Percentiles rank a stretch among this genome's conserved stretches.
Conservation (phyloP, 2,329 filamentous ascomycete genomes). For the Pyrenophora tritici-repentis region DNA sequence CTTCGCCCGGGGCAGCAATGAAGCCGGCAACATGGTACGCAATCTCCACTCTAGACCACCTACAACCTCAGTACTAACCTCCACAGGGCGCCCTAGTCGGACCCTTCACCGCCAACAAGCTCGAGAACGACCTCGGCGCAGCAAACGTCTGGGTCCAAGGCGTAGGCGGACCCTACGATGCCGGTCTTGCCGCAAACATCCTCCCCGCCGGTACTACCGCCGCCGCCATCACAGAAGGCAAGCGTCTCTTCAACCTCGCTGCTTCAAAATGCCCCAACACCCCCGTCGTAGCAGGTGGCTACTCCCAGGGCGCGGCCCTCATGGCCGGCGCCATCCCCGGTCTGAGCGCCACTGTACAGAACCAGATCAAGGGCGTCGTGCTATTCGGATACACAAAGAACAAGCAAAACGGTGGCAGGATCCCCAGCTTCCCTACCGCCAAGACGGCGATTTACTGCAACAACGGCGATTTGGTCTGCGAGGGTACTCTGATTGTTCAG, state of each 20-base stretch:
- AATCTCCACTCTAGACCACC: background rate
- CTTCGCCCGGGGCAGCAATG: slow-evolving; percentile 23
- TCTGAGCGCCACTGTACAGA: slow-evolving; percentile 31
- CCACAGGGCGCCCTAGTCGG: slow-evolving; percentile 1
- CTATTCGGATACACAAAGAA: slow-evolving; percentile 49
- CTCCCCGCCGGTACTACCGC: slow-evolving; percentile 35
- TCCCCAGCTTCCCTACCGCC: slow-evolving; percentile 37
- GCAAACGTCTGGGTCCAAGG: slow-evolving; percentile 27
- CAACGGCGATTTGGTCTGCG: slow-evolving; percentile 39
- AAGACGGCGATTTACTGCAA: slow-evolving; percentile 44
- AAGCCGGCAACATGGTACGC: slow-evolving; percentile 28
- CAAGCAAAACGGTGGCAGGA: slow-evolving; percentile 40
- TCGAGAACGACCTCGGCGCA: slow-evolving; percentile 16
- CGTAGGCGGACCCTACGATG: slow-evolving; percentile 42
- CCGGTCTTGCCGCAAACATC: slow-evolving; percentile 41
- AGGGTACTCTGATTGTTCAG: slow-evolving; percentile 36
- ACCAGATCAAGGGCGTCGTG: slow-evolving; percentile 43
- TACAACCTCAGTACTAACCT: background rate
- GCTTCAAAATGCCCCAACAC: slow-evolving; percentile 45
- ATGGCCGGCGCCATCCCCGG: slow-evolving; percentile 38
- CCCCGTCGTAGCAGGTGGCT: slow-evolving; percentile 45
- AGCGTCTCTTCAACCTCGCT: slow-evolving; percentile 41
- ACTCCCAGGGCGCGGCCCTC: slow-evolving; percentile 48
- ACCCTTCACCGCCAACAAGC: slow-evolving; percentile 15
- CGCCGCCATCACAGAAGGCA: slow-evolving; percentile 38